A percentile compares a stretch with the other conserved stretches of the same genome.
Conservation (phyloP, 768 basidiomycete genomes). For the Russula lepida region DNA sequence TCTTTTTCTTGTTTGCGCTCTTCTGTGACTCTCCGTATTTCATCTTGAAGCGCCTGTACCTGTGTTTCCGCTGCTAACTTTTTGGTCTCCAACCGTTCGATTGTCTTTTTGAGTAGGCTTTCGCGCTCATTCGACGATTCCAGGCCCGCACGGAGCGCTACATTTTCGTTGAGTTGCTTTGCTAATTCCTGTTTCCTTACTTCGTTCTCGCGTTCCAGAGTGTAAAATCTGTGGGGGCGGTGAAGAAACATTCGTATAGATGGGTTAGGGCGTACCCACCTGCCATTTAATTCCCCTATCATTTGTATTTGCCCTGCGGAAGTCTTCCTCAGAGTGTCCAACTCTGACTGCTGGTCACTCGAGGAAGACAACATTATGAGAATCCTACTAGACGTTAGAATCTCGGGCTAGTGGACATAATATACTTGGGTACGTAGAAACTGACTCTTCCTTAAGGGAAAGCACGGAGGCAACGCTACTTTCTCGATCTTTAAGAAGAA, state of each 20-base stretch:
- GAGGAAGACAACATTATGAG: conserved; percentile 11
- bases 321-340: conserved; percentile 5
- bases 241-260: background rate
- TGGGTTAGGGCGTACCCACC: background rate
- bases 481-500: conserved; percentile 14
- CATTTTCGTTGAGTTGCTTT: background rate
- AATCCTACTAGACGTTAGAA: background rate
- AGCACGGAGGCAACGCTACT: background rate
- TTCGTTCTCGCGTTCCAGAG: conserved; percentile 10
- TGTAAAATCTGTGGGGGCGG: conserved; percentile 1
- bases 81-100: conserved; percentile 8
- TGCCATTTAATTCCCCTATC: conserved; percentile 12
- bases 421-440: background rate
- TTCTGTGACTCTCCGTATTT: conserved; percentile 1
- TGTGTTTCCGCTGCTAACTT: conserved; percentile 3
- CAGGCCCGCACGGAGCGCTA: background rate
- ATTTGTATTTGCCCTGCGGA: conserved; percentile 10
- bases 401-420: background rate
- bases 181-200: conserved; percentile 9
- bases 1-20: conserved; percentile 13
- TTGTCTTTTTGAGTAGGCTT: background rate
- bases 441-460: conserved; percentile 18
- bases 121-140: conserved; percentile 11
- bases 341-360: conserved; percentile 9
- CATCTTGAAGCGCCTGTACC: conserved; percentile 1